phyloP scores from a whole-genome alignment of 2,329 filamentous ascomycete genomes.

The Colletotrichum lentis region DNA sequence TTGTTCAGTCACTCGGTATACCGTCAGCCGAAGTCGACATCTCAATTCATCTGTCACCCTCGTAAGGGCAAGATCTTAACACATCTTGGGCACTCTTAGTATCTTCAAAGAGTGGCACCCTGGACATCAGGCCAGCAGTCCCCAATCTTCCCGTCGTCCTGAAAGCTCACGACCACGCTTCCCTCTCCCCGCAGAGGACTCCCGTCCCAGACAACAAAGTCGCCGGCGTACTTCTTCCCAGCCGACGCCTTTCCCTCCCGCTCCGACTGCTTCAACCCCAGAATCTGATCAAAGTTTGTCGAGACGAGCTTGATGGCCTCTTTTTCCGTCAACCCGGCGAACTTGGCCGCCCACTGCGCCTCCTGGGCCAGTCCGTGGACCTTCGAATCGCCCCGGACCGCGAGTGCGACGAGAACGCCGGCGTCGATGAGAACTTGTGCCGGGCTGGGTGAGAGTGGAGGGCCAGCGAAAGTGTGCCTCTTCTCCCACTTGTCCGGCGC shows the following conservation, averaged over 20 bases:
- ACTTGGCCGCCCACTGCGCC: constrained; percentile 52
- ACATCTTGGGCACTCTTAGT: no score
- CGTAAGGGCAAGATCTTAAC: no score
- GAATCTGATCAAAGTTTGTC: constrained; percentile 52
- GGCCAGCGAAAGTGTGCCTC: constrained; percentile 49
- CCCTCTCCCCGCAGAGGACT: constrained; percentile 51
- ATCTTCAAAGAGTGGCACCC: constrained; percentile 1
- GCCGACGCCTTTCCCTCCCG: no score
- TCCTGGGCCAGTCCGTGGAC: constrained; percentile 51
- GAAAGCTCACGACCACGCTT: constrained; percentile 44
- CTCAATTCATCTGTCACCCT: background rate
- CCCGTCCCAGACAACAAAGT: constrained; percentile 55
- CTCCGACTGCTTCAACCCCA: constrained; percentile 42
- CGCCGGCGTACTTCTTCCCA: constrained; percentile 38
- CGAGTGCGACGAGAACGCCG: constrained; percentile 4
- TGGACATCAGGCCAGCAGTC: constrained; percentile 23
- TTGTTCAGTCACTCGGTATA: no score
- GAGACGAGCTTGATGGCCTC: constrained; percentile 50
- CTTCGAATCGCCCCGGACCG: constrained; percentile 46
- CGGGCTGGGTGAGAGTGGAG: constrained; percentile 51
- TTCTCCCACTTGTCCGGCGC: constrained; percentile 49
- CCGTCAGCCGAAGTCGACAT: no score
- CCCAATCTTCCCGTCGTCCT: constrained; percentile 25
- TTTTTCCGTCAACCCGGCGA: constrained; percentile 46
- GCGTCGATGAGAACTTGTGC: constrained; percentile 39